Evolutionary conservation across 306 rosid genomes (phyloP).

Genomic region (Ammopiptanthus mongolicus): DNA sequence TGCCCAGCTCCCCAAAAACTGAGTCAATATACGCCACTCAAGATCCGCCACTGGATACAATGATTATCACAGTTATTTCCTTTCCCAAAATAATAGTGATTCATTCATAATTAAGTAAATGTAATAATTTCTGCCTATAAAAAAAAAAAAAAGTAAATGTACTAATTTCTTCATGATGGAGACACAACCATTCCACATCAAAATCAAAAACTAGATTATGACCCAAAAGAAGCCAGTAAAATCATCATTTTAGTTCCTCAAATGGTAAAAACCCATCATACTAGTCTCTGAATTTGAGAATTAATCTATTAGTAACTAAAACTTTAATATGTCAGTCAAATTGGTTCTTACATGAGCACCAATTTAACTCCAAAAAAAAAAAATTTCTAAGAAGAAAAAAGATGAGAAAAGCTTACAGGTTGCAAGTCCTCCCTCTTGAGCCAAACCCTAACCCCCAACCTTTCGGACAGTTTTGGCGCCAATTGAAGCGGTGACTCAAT

Average conservation of each 20-base stretch:
- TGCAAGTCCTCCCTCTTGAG: constrained; percentile 91
- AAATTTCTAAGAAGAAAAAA: not conserved
- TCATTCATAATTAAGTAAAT: not conserved
- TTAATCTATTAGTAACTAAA: too few relatives aligned
- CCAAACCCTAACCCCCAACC: constrained; percentile 68
- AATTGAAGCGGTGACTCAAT: constrained; percentile 72
- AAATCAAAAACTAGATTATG: not conserved
- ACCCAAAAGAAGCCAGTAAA: not conserved
- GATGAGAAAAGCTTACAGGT: constrained; percentile 48
- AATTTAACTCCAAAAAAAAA: not conserved
- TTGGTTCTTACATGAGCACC: too few relatives aligned
- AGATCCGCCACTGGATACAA: too few relatives aligned
- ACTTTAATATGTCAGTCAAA: too few relatives aligned
- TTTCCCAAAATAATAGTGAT: too few relatives aligned
- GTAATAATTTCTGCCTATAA: not conserved
- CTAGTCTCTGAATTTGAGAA: too few relatives aligned
- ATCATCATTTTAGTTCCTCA: too few relatives aligned
- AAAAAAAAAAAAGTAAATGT: not conserved
- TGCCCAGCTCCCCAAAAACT: too few relatives aligned
- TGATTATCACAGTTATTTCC: not conserved
- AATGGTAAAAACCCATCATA: too few relatives aligned
- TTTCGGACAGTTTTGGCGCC: constrained; percentile 68
- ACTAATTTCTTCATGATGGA: not conserved
- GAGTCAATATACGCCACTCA: too few relatives aligned
- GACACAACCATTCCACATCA: too few relatives aligned